Conservation (phyloP, 2,329 filamentous ascomycete genomes). For the Fusarium dimerum region DNA sequence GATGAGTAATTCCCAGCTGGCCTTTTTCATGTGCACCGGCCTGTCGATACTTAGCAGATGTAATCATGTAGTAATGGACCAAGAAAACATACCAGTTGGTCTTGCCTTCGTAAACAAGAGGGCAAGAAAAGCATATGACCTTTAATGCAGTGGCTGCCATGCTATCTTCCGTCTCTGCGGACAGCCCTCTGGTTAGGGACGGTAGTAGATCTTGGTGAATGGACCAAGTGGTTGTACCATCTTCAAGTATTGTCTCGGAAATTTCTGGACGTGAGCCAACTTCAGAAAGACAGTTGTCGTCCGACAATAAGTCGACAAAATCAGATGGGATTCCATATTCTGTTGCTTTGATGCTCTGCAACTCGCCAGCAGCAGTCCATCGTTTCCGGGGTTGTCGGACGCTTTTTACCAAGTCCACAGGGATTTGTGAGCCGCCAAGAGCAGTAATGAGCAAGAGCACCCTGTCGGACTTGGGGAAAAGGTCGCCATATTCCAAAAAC, state of each 20-base stretch:
- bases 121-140: conserved; percentile 31
- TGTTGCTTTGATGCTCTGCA: conserved; percentile 20
- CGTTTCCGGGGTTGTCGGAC: conserved; percentile 20
- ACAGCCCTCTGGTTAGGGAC: background rate
- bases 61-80: rapidly evolving
- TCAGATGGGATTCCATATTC: conserved; percentile 27
- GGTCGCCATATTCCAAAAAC: conserved; percentile 25
- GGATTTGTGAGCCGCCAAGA: conserved; percentile 25
- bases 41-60: conserved; percentile 12
- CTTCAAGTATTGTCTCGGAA: conserved; percentile 13
- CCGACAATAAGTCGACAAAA: conserved; percentile 17
- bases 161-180: conserved; percentile 17
- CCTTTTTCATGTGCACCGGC: conserved; percentile 25
- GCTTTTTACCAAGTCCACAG: conserved; percentile 23
- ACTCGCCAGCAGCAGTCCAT: conserved; percentile 31
- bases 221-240: conserved; percentile 20
- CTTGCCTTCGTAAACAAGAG: conserved; percentile 36
- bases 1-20: conserved; percentile 31
- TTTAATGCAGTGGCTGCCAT: conserved; percentile 22
- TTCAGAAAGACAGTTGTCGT: conserved; percentile 9
- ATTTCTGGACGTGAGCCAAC: conserved; percentile 14
- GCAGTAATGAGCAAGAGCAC: conserved; percentile 27
- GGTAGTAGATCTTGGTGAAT: conserved; percentile 10
- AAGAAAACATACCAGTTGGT: conserved; percentile 26
- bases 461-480: conserved; percentile 26